A percentile compares a stretch with the other conserved stretches of the same genome.
phyloP scores from a whole-genome alignment of 305 asterid species.

The Fraxinus baroniana region DNA sequence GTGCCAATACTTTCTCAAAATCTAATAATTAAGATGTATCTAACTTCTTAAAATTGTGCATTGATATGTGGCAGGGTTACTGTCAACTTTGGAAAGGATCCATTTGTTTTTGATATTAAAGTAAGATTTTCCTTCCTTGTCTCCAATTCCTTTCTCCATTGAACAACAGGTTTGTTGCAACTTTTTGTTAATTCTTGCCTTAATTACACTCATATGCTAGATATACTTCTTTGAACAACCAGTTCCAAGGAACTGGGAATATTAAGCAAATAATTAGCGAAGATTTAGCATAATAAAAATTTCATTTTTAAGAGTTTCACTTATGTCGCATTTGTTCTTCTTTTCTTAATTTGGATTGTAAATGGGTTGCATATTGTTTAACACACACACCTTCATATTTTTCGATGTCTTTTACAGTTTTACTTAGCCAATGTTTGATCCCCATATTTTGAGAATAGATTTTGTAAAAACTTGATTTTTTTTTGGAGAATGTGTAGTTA shows the following conservation, averaged over 20 bases:
- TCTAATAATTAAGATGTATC: constrained; percentile 11
- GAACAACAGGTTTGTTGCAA: constrained; percentile 6
- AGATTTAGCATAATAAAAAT: constrained; percentile 1
- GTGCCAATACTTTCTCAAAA: constrained; percentile 8
- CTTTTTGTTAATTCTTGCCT: neutral
- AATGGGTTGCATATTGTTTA: neutral
- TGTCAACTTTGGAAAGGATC: constrained; percentile 83
- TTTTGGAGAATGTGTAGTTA: neutral
- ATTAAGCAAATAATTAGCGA: neutral
- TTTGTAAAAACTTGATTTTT: neutral
- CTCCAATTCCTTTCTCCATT: constrained; percentile 1
- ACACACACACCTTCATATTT: constrained; percentile 2
- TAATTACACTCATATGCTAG: constrained; percentile 3
- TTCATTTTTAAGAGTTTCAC: neutral
- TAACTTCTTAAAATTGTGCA: constrained; percentile 28
- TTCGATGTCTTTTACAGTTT: neutral
- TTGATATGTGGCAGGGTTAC: constrained; percentile 62
- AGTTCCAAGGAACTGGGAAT: neutral
- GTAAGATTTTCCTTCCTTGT: constrained; percentile 41
- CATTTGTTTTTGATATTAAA: constrained; percentile 75
- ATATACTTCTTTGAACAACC: neutral
- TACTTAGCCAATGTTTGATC: neutral
- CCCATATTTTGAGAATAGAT: neutral
- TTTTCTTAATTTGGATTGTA: neutral
- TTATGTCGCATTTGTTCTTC: neutral